phyloP scores from a whole-genome alignment of 768 basidiomycete species.

The Agaricus blazei region DNA sequence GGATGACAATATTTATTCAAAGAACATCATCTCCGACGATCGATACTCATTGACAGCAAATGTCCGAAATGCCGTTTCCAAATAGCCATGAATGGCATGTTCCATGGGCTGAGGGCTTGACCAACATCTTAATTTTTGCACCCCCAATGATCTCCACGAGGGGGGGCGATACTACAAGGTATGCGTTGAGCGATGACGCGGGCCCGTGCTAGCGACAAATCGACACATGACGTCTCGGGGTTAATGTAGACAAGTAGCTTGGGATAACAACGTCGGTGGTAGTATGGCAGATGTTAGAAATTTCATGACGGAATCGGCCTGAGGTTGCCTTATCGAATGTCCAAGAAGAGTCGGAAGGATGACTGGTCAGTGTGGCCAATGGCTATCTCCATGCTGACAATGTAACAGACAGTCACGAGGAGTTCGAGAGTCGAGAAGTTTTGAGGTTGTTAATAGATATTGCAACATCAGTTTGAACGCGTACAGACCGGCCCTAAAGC shows the following conservation, averaged over 20 bases:
- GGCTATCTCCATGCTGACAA: constrained; percentile 26
- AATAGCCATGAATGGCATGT: constrained; percentile 23
- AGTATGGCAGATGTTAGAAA: constrained; percentile 23
- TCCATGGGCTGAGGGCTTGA: constrained; percentile 21
- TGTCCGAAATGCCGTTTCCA: constrained; percentile 24
- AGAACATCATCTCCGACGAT: neutral
- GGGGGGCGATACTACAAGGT: constrained; percentile 23
- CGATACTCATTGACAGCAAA: constrained; percentile 13
- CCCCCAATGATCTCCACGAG: constrained; percentile 22
- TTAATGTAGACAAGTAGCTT: constrained; percentile 19
- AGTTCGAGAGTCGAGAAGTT: constrained; percentile 19
- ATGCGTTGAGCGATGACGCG: constrained; percentile 26
- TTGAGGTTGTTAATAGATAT: constrained; percentile 11
- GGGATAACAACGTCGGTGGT: constrained; percentile 22
- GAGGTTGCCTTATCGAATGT: constrained; percentile 2
- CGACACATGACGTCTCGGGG: constrained; percentile 11
- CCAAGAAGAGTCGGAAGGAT: neutral
- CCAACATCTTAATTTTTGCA: constrained; percentile 29
- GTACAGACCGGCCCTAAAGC: constrained; percentile 30
- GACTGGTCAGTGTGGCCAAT: constrained; percentile 17
- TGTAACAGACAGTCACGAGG: constrained; percentile 24
- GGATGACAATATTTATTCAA: neutral
- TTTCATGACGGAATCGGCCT: constrained; percentile 9
- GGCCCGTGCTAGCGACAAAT: constrained; percentile 18
- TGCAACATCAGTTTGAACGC: constrained; percentile 22